Evolutionary conservation across 768 basidiomycete species (phyloP).

Genomic region (Amyloporia xantha): DNA sequence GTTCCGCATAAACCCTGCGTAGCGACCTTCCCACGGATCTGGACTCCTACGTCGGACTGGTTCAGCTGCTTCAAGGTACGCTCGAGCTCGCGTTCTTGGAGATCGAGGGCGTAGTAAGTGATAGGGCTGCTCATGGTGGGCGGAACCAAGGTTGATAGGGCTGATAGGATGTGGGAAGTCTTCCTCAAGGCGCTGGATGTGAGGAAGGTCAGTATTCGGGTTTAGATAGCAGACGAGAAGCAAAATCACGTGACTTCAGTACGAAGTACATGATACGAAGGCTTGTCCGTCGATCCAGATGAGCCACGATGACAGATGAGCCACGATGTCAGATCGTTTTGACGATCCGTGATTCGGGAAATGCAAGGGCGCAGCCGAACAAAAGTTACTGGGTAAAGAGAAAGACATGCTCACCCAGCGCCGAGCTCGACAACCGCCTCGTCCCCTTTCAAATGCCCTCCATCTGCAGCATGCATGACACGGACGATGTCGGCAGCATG

Average conservation of each 20-base stretch:
- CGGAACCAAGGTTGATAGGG: constrained; percentile 52
- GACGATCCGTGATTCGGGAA: neutral
- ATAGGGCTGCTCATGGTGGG: constrained; percentile 40
- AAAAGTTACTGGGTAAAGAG: neutral
- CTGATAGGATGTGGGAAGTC: constrained; percentile 76
- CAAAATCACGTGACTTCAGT: constrained; percentile 1
- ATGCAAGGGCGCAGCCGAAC: neutral
- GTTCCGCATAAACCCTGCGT: constrained; percentile 87
- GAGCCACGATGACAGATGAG: neutral
- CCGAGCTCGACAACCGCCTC: constrained; percentile 85
- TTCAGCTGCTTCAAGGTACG: constrained; percentile 69
- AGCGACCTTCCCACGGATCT: constrained; percentile 64
- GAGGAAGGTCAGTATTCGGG: neutral
- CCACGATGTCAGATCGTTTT: neutral
- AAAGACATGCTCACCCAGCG: constrained; percentile 64
- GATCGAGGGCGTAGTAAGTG: constrained; percentile 89
- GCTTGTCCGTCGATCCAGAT: neutral
- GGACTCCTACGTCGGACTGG: constrained; percentile 52
- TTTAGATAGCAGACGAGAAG: neutral
- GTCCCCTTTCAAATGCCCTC: constrained; percentile 26
- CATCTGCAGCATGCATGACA: constrained; percentile 51
- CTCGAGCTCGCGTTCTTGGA: constrained; percentile 80
- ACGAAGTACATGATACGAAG: neutral
- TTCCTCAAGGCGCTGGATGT: constrained; percentile 70
- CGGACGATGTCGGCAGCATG: constrained; percentile 70